Evolutionary conservation across 441 rosid genomes (phyloP).

Genomic region (Dalechampia spathulata): DNA sequence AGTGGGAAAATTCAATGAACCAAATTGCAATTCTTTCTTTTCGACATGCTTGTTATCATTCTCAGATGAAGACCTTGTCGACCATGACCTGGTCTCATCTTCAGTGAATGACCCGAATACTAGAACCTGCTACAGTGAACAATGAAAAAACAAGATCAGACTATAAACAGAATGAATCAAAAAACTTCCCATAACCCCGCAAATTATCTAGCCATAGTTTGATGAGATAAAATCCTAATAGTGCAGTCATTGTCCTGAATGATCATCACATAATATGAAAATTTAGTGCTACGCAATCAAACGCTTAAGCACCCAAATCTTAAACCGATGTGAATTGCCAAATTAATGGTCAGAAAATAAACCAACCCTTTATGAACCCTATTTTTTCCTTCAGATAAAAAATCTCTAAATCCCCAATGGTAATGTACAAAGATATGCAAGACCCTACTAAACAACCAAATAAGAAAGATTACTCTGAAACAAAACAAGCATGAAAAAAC

Average conservation of each 20-base stretch:
- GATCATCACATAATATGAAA: not conserved
- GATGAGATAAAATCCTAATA: not conserved
- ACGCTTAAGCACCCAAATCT: not conserved
- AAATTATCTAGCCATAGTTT: not conserved
- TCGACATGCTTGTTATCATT: slow-evolving; percentile 34
- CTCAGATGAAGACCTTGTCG: slow-evolving; percentile 33
- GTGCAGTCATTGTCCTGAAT: not conserved
- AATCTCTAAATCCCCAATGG: too few species aligned
- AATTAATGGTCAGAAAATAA: too few species aligned
- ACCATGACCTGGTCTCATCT: slow-evolving; percentile 68
- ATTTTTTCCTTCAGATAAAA: too few species aligned
- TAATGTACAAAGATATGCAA: too few species aligned
- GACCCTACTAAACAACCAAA: too few species aligned
- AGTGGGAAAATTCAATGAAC: slow-evolving; percentile 36
- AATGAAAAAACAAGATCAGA: slow-evolving; percentile 12
- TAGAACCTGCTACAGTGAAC: slow-evolving; percentile 34
- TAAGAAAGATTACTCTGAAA: too few species aligned
- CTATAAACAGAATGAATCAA: not conserved
- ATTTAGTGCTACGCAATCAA: not conserved
- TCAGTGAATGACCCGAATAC: slow-evolving; percentile 93
- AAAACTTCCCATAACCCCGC: not conserved
- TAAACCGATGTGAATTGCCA: not conserved
- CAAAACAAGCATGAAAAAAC: too few species aligned
- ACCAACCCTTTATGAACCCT: too few species aligned
- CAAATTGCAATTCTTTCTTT: slow-evolving; percentile 39